Base-by-base conservation (phyloP, 345 rosid species). In the Eucalyptus fibrosa region DNA sequence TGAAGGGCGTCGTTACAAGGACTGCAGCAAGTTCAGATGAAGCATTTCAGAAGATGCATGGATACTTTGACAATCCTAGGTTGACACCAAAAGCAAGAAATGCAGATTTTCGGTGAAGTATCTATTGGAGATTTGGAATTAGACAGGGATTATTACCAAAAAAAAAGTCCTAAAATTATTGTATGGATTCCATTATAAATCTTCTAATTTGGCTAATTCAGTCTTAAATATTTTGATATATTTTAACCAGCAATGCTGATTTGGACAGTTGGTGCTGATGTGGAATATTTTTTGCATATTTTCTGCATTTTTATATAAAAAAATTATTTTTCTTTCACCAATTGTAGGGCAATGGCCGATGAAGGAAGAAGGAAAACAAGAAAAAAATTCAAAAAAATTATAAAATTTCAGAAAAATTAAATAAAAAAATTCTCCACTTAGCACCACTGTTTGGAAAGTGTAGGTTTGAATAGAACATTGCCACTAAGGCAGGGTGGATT, bases 221-320 rank as follows among this genome's bases (percentile, higher is more conserved):
- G 6, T 65, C 19, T 1, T n/a, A 21, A 55, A 55, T 1, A 55
- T 55, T 21, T 55, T 55, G 60, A 23, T 55, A 0, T 23, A 2
- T 69, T 69, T 34, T 69, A 11, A 9, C 13, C 1, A 14, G 40
- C 40, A 67, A 67, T 67, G 1, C 1, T 67, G 3, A 72, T 9
- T 6, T 34, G 12, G 13, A 34, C 7, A 1, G 13, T 5, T 0
- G 2, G 2, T 21, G 3, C 0, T 19, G 1, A 34, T 34, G 4
- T 72, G 1, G 14, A 72, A 4, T 15, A 32, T 34, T 34, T 32
- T 72, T 18, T 10, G 14, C 14, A 34, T 9, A 34, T 10, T 72
- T 18, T 34, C 7, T 17, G 6, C 2, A 8, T 34, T 34, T 69
- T 72, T 8, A 8, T 37, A 37, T 37, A 37, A 37, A 37, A 37